Evolutionary conservation across 208 protist genomes (phyloP).

Genomic region (Leishmania braziliensis): DNA sequence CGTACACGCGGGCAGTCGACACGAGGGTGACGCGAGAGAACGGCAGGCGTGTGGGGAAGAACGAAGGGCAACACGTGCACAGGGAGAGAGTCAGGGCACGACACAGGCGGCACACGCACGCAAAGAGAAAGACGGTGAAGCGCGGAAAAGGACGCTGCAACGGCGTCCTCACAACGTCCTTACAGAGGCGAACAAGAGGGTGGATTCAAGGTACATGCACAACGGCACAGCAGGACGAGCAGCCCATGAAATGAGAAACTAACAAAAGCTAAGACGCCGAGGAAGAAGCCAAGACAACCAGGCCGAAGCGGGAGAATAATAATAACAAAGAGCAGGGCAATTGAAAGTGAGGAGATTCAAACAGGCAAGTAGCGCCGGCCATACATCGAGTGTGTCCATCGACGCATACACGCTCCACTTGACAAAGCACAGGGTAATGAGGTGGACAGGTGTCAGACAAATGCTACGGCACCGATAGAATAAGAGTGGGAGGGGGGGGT

Average conservation of each 20-base stretch:
- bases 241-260: constrained; percentile 7
- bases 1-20: too few species aligned
- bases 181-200: too few species aligned
- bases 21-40: too few species aligned
- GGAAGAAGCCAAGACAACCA: neutral
- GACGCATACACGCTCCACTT: too few species aligned
- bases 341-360: neutral
- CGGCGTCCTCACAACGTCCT: neutral
- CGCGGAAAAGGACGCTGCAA: neutral
- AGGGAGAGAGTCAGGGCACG: neutral
- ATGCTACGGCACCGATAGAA: too few species aligned
- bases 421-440: too few species aligned
- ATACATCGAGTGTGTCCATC: neutral
- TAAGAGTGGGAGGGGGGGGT: too few species aligned
- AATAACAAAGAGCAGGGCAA: neutral
- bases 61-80: too few species aligned
- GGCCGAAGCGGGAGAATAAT: too few species aligned
- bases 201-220: neutral
- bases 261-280: constrained; percentile 14
- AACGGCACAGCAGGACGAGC: neutral
- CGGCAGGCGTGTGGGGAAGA: too few species aligned
- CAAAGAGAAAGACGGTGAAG: neutral
- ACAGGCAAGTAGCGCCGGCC: constrained; percentile 6
- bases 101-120: neutral
- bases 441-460: too few species aligned